A percentile compares a stretch with the other conserved stretches of the same genome.
Conservation (phyloP, 2,329 filamentous ascomycete species). For the Penicillium sp. region DNA sequence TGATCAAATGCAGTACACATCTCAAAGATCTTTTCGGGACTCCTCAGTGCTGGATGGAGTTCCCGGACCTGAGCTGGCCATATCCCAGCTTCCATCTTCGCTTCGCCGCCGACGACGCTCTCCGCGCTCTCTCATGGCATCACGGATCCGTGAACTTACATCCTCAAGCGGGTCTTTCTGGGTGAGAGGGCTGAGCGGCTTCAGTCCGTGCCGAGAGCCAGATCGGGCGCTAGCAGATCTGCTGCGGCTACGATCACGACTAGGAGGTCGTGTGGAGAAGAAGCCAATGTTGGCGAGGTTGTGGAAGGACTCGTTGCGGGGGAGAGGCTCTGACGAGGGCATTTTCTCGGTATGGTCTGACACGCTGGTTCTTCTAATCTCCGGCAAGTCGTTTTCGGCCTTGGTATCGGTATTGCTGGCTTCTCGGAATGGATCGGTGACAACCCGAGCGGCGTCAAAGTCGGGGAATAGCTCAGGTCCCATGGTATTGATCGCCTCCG, state of each 20-base stretch:
- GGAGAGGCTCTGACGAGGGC: constrained; percentile 53
- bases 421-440: constrained; percentile 53
- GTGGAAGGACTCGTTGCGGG: constrained; percentile 89
- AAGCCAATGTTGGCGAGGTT: constrained; percentile 84
- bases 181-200: constrained; percentile 66
- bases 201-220: constrained; percentile 64
- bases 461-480: constrained; percentile 97
- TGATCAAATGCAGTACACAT: constrained; percentile 1
- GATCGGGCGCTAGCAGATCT: constrained; percentile 65
- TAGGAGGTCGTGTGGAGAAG: constrained; percentile 85
- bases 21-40: constrained; percentile 36
- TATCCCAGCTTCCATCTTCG: constrained; percentile 43
- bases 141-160: constrained; percentile 77
- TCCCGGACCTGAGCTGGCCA: constrained; percentile 39
- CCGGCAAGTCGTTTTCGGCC: constrained; percentile 16
- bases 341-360: constrained; percentile 24
- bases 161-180: constrained; percentile 73
- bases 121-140: constrained; percentile 78
- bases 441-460: constrained; percentile 74
- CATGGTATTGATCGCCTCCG: constrained; percentile 88
- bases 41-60: constrained; percentile 37
- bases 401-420: constrained; percentile 17
- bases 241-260: constrained; percentile 70
- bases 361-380: constrained; percentile 26
- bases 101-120: constrained; percentile 56